Evolutionary conservation across 495 filamentous ascomycete genomes (phyloP).

Genomic region (Neurospora sp.): DNA sequence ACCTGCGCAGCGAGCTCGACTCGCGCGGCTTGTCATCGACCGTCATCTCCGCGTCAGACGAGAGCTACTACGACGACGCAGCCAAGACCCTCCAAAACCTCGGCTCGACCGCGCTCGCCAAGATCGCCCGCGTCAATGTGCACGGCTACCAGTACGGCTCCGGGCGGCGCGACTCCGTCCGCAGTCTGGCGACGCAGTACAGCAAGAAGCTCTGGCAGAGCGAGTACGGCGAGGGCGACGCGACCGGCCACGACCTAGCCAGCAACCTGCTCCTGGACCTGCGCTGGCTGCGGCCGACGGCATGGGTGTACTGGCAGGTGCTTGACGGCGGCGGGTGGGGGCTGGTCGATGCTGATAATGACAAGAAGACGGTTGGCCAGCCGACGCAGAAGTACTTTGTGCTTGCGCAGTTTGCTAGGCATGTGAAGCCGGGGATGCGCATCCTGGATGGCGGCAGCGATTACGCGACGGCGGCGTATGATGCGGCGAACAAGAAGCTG

Average conservation of each 20-base stretch:
- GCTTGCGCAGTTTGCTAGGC: slow-evolving; percentile 27
- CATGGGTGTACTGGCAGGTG: slow-evolving; percentile 34
- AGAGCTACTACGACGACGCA: slow-evolving; percentile 23
- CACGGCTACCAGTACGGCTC: slow-evolving; percentile 28
- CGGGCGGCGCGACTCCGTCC: slow-evolving; percentile 19
- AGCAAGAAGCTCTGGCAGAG: slow-evolving; percentile 30
- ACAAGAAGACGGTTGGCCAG: slow-evolving; percentile 11
- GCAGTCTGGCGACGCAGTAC: slow-evolving; percentile 6
- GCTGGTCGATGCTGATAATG: slow-evolving; percentile 23
- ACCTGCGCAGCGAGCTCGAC: slow-evolving; percentile 19
- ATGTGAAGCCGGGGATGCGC: slow-evolving; percentile 25
- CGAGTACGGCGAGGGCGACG: slow-evolving; percentile 31
- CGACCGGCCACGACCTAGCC: slow-evolving; percentile 19
- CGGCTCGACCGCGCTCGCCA: slow-evolving; percentile 10
- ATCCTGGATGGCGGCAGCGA: slow-evolving; percentile 26
- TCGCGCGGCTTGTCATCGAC: slow-evolving; percentile 15
- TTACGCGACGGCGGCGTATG: slow-evolving; percentile 27
- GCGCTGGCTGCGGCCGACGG: slow-evolving; percentile 27
- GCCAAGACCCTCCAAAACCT: slow-evolving; percentile 20
- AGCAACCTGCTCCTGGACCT: slow-evolving; percentile 28
- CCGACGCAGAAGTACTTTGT: slow-evolving; percentile 28
- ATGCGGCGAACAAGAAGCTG: slow-evolving; percentile 17
- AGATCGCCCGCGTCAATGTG: slow-evolving; percentile 25
- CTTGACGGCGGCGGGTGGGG: slow-evolving; percentile 29
- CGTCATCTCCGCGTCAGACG: slow-evolving; percentile 22